Conservation (phyloP, 2,329 filamentous ascomycete species). For the Fusarium graminum region DNA sequence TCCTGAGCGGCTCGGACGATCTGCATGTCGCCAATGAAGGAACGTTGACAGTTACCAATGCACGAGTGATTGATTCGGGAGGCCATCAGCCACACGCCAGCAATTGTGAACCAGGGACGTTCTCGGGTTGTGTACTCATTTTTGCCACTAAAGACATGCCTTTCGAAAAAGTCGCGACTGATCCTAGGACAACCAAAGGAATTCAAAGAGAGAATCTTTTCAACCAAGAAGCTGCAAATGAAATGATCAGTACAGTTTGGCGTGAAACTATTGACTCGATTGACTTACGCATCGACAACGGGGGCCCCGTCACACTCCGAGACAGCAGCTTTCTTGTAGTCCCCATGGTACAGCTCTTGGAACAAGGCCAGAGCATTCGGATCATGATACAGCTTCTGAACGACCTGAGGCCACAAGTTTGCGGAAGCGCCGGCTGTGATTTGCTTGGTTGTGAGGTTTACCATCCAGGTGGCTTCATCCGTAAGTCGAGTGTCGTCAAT, state of each 20-base stretch:
- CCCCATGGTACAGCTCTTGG: conserved; percentile 56
- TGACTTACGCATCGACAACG: conserved; percentile 61
- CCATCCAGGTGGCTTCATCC: conserved; percentile 36
- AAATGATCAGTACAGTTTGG: background rate
- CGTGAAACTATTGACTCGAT: accelerated
- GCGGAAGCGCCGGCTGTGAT: conserved; percentile 56
- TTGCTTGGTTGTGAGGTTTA: conserved; percentile 54
- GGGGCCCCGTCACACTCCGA: conserved; percentile 52
- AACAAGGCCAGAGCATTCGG: conserved; percentile 34
- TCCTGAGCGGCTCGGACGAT: conserved; percentile 62
- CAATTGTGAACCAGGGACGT: conserved; percentile 10
- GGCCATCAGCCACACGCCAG: conserved; percentile 62
- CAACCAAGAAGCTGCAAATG: conserved; percentile 59
- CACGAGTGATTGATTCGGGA: conserved; percentile 68
- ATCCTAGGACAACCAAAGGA: conserved; percentile 54
- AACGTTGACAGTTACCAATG: conserved; percentile 58
- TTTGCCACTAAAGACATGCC: background rate
- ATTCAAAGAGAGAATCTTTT: conserved; percentile 59
- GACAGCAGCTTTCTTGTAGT: conserved; percentile 51
- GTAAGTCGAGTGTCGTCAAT: conserved; percentile 38
- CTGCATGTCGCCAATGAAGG: conserved; percentile 68
- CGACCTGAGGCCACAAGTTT: conserved; percentile 56
- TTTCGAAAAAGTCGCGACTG: conserved; percentile 26
- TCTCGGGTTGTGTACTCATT: no score
- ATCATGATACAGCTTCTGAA: conserved; percentile 62